Base-by-base conservation (phyloP, 1,139 yeast species). In the Candida tropicalis region DNA sequence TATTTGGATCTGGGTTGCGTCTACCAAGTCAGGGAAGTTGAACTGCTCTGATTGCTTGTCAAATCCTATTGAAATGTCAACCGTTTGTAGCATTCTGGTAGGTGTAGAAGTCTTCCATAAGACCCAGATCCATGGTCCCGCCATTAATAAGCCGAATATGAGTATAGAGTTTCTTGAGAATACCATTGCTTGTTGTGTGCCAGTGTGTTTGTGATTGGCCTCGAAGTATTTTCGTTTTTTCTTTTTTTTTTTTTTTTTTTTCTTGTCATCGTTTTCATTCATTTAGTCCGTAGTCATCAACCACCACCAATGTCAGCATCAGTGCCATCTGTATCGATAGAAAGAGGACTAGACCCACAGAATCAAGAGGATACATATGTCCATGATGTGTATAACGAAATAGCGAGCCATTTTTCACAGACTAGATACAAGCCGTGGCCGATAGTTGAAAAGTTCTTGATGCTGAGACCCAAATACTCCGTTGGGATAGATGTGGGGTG, bases 361-460 rank as follows among this genome's bases (percentile, higher is more conserved):
- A 57, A 59, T 8, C 87, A 83, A 59, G 99, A 93, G 59, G 80
- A 84, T 41, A 75, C 76, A 43, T 87, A 79, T 57, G 99, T 93
- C 2, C 99, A 93, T 63, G 77, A 79, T 16, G 96, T 95, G 2
- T 93, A 93, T 66, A 87, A 93, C 57, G 87, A 87, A 50, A 93
- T 93, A 29, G 99, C 99, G 0, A 58, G 83, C 10, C 99, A 95
- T 62, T 93, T 93, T 62, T 90, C 98, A 2, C 84, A 85, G 53
- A 93, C 99, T 0, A 69, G 99, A 33, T 93, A 90, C 65, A 91
- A 88, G 68, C 98, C 98, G 22, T 93, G 99, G 99, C 99, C 99
- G 5, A 83, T 90, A 12, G 99, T 95, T 13, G 88, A 87, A 43
- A 66, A 73, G 49, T 93, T 86, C 58, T 66, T 93, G 39, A 60